These are phyloP conservation scores for Candida gorgasii DNA, from an alignment of 805 yeast genomes.

Conservation along the genomic window DNA sequence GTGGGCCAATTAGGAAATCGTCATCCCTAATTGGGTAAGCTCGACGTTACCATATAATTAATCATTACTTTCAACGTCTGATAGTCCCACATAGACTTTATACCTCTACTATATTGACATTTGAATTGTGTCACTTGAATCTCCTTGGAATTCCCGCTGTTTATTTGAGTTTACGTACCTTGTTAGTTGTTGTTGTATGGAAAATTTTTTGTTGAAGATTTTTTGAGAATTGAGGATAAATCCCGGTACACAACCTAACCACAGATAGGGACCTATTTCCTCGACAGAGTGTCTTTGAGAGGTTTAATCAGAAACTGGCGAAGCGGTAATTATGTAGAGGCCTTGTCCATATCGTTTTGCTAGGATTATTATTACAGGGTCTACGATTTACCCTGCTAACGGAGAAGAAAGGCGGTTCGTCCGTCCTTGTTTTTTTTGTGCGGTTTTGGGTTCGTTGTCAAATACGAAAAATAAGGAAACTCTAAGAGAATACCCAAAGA, in stretches of 20 bases:
- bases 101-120: background rate
- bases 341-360: no score
- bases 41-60: slow-evolving; percentile 2
- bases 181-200: slow-evolving; percentile 7
- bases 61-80: background rate
- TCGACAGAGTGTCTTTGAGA: no score
- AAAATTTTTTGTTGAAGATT: slow-evolving; percentile 6
- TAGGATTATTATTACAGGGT: no score
- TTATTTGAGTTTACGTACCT: slow-evolving; percentile 9
- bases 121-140: background rate
- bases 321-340: no score
- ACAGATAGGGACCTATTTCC: no score
- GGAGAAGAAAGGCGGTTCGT: no score
- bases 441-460: no score
- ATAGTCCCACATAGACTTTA: background rate
- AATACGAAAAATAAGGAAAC: no score
- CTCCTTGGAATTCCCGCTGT: background rate
- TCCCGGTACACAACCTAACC: background rate
- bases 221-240: slow-evolving; percentile 3
- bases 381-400: no score
- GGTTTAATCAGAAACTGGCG: no score
- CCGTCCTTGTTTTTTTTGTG: no score
- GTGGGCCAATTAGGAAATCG: slow-evolving; percentile 27
- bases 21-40: slow-evolving; percentile 27
- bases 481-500: no score